Percentiles rank a stretch among this genome's conserved stretches.
These are phyloP conservation scores for Lentinus tigrinus DNA, from an alignment of 768 basidiomycete species.

Conservation along the genomic window DNA sequence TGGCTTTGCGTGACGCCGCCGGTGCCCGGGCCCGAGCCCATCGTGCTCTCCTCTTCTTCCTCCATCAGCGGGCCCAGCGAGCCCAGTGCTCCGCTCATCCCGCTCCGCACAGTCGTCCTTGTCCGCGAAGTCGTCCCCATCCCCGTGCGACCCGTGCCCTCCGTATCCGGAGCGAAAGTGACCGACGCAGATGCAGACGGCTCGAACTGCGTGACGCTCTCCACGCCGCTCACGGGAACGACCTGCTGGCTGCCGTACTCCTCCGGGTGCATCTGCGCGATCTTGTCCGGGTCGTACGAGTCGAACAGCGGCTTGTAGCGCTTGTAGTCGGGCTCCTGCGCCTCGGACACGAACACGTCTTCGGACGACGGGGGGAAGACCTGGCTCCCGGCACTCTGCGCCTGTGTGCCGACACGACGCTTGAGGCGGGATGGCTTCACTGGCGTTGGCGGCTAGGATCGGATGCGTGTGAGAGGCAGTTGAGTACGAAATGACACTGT, in stretches of 20 bases:
- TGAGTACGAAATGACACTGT: too few species aligned
- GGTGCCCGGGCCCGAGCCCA: constrained; percentile 9
- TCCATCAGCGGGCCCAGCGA: constrained; percentile 43
- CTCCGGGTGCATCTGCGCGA: constrained; percentile 23
- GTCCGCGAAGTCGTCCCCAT: not conserved
- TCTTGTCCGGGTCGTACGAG: constrained; percentile 51
- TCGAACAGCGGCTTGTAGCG: constrained; percentile 74
- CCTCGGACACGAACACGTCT: constrained; percentile 27
- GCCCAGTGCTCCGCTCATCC: not conserved
- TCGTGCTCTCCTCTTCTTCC: constrained; percentile 52
- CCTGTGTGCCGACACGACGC: constrained; percentile 45
- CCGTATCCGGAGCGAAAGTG: constrained; percentile 12
- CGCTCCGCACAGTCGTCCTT: constrained; percentile 4
- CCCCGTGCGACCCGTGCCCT: not conserved
- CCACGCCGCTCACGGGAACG: not conserved
- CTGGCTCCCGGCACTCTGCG: constrained; percentile 24
- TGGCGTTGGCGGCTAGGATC: constrained; percentile 14
- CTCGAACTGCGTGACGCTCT: constrained; percentile 31
- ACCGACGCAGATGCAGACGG: not conserved
- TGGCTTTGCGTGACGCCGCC: constrained; percentile 2
- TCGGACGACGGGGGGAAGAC: constrained; percentile 20
- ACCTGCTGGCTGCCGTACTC: constrained; percentile 18
- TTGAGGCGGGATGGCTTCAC: constrained; percentile 38
- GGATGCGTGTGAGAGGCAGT: too few species aligned
- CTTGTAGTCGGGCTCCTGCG: constrained; percentile 59